A percentile compares a stretch with the other conserved stretches of the same genome.
These are phyloP conservation scores for Clavariopsis aquatica DNA, from an alignment of 495 filamentous ascomycete genomes.

Conservation along the genomic window DNA sequence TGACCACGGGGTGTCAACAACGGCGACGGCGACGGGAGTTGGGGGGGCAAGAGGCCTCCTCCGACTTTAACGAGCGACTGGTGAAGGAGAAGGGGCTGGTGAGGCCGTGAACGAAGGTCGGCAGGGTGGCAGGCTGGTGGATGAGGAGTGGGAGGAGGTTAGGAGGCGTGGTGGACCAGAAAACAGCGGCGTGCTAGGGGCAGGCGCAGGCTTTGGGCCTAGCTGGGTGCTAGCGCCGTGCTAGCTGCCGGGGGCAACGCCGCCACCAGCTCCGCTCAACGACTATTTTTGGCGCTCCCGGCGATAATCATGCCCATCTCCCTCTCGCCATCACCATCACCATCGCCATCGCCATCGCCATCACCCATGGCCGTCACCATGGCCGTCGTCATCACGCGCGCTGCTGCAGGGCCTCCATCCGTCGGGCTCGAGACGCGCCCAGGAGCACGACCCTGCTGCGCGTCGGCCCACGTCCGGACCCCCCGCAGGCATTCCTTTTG, in stretches of 20 bases:
- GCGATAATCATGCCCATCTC: background rate
- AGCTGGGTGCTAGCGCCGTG: too few relatives aligned
- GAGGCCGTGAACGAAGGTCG: background rate
- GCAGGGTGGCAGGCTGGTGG: background rate
- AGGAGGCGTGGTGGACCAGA: slow-evolving; percentile 7
- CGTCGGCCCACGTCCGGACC: too few relatives aligned
- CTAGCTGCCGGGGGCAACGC: slow-evolving; percentile 9
- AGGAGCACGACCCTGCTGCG: too few relatives aligned
- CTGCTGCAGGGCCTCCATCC: too few relatives aligned
- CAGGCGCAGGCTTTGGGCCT: background rate
- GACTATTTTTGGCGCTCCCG: slow-evolving; percentile 12
- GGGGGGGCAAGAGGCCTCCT: slow-evolving; percentile 14
- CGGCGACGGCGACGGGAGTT: background rate
- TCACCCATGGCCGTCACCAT: too few relatives aligned
- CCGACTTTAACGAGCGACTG: slow-evolving; percentile 34
- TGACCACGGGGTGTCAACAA: slow-evolving; percentile 14
- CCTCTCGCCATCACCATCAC: too few relatives aligned
- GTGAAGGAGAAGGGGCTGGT: slow-evolving; percentile 17
- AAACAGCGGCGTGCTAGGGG: slow-evolving; percentile 15
- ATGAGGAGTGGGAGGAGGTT: slow-evolving; percentile 13
- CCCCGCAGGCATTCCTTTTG: too few relatives aligned
- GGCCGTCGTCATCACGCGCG: too few relatives aligned
- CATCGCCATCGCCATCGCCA: too few relatives aligned
- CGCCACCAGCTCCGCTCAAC: slow-evolving; percentile 6
- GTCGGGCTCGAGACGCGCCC: too few relatives aligned